A percentile compares a stretch with the other conserved stretches of the same genome.
phyloP scores from a whole-genome alignment of 768 basidiomycete genomes.

The Boletus sensibilis region DNA sequence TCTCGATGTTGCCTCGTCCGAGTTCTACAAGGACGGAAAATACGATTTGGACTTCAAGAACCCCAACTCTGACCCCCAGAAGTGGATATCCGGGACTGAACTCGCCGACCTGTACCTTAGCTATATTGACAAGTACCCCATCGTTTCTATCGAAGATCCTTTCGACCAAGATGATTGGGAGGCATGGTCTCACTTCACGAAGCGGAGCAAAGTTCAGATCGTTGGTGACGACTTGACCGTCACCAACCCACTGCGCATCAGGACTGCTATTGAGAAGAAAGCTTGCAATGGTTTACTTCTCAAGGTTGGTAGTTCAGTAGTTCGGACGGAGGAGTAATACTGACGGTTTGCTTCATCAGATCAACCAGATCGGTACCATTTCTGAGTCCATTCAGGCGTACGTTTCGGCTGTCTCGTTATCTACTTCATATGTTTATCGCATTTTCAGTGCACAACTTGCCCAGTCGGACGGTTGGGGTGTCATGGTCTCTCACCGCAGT shows the following conservation, averaged over 20 bases:
- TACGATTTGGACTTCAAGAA: slow-evolving; percentile 99
- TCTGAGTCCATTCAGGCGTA: slow-evolving; percentile 99
- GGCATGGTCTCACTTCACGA: slow-evolving; percentile 92
- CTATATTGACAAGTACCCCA: slow-evolving; percentile 92
- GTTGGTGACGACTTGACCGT: slow-evolving; percentile 97
- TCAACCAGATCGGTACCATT: slow-evolving; percentile 99
- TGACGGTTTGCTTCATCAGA: slow-evolving; percentile 37
- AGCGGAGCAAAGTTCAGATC: slow-evolving; percentile 77
- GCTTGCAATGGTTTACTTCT: slow-evolving; percentile 98
- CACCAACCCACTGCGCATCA: slow-evolving; percentile 95
- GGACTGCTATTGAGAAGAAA: slow-evolving; percentile 99
- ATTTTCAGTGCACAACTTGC: slow-evolving; percentile 81
- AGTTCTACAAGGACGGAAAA: slow-evolving; percentile 99
- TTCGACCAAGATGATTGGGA: slow-evolving; percentile 99
- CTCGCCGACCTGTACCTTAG: slow-evolving; percentile 90
- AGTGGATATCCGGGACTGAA: slow-evolving; percentile 91
- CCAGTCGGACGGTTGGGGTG: slow-evolving; percentile 96
- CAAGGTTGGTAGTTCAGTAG: slow-evolving; percentile 52
- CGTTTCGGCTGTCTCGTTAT: slow-evolving; percentile 33
- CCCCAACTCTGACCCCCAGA: slow-evolving; percentile 96
- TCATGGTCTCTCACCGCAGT: slow-evolving; percentile 99
- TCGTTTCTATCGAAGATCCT: slow-evolving; percentile 94
- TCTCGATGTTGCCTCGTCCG: slow-evolving; percentile 97
- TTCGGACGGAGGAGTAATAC: background rate
- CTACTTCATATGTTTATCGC: background rate